Evolutionary conservation across 2,329 filamentous ascomycete species (phyloP).

Genomic region (Alternaria alternata): DNA sequence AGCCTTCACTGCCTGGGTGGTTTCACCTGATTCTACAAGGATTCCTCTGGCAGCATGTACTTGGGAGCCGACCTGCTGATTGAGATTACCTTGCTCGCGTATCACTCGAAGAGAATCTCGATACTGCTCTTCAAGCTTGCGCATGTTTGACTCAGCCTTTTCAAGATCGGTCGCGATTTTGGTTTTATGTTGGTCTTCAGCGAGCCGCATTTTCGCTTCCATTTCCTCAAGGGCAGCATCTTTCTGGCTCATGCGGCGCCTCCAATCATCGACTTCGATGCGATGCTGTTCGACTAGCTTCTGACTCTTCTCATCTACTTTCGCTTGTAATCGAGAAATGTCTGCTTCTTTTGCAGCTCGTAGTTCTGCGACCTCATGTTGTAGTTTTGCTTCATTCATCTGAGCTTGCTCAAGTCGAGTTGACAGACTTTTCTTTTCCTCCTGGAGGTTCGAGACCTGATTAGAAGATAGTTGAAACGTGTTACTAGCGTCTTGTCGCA

Average conservation of each 20-base stretch:
- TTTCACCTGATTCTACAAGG: conserved; percentile 2
- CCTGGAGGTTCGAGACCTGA: conserved; percentile 8
- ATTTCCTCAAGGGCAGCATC: conserved; percentile 24
- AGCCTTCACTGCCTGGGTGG: conserved; percentile 1
- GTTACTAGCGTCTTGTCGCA: conserved; percentile 12
- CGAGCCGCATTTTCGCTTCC: conserved; percentile 19
- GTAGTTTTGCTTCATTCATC: conserved; percentile 19
- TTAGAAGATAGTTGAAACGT: conserved; percentile 14
- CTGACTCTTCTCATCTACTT: conserved; percentile 5
- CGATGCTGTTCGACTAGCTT: conserved; percentile 7
- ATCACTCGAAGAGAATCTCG: background rate
- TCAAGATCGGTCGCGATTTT: conserved; percentile 28
- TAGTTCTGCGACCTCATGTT: conserved; percentile 18
- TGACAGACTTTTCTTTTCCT: conserved; percentile 22
- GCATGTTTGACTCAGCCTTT: conserved; percentile 3
- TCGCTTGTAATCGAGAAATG: conserved; percentile 7
- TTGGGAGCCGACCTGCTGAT: background rate
- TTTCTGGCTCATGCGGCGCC: conserved; percentile 14
- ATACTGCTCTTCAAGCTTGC: conserved; percentile 2
- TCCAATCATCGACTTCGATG: conserved; percentile 16
- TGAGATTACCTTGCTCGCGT: background rate
- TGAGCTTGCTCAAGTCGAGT: conserved; percentile 17
- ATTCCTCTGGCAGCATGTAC: background rate
- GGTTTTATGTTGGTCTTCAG: conserved; percentile 19
- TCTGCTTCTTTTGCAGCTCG: conserved; percentile 12